Conservation (phyloP, 257 asterid species). For the Solanum tacnaense region DNA sequence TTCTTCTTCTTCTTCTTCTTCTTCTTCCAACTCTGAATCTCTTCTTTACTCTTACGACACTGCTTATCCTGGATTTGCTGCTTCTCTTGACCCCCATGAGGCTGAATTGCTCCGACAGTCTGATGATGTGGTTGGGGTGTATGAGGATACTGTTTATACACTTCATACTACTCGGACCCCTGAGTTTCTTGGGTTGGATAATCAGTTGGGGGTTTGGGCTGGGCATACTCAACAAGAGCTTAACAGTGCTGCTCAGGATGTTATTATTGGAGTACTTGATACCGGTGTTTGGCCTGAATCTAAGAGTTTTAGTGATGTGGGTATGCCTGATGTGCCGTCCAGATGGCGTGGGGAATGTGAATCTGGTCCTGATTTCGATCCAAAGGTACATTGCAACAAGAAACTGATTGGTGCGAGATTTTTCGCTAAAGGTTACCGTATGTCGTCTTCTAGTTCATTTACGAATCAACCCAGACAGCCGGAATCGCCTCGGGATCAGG, state of each 20-base stretch:
- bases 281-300: constrained; percentile 56
- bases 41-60: constrained; percentile 24
- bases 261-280: constrained; percentile 31
- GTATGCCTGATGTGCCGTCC: constrained; percentile 21
- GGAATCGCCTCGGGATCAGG: constrained; percentile 30
- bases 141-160: constrained; percentile 25
- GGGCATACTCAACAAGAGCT: constrained; percentile 15
- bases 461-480: constrained; percentile 1
- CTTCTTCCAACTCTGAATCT: constrained; percentile 1
- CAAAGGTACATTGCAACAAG: constrained; percentile 28
- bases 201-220: constrained; percentile 12
- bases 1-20: neutral
- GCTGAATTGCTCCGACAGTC: constrained; percentile 29
- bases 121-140: constrained; percentile 29
- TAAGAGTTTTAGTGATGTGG: constrained; percentile 24
- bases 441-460: constrained; percentile 9
- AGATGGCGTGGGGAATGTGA: constrained; percentile 37
- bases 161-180: constrained; percentile 42
- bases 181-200: constrained; percentile 26
- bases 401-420: constrained; percentile 31
- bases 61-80: constrained; percentile 37
- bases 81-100: constrained; percentile 16
- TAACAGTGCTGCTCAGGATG: constrained; percentile 28
- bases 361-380: constrained; percentile 20
- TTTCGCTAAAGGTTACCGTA: constrained; percentile 28